Percentiles rank a stretch among this genome's conserved stretches.
These are phyloP conservation scores for Zygosaccharomyces lentus DNA, from an alignment of 805 yeast genomes.

Conservation along the genomic window DNA sequence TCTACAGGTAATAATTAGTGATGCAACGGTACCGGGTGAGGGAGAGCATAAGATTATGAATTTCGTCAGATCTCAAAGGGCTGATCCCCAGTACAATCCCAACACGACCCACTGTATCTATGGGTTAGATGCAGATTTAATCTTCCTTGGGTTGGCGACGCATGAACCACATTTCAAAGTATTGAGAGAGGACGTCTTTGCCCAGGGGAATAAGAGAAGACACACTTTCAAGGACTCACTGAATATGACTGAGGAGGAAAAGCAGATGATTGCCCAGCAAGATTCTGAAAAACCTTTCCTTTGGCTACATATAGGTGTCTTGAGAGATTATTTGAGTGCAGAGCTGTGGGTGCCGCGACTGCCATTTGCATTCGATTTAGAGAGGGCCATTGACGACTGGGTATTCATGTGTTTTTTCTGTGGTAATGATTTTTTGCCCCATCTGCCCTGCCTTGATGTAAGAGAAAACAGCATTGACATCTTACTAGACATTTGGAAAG, in stretches of 20 bases:
- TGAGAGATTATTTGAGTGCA: conserved; percentile 81
- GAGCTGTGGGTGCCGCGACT: conserved; percentile 71
- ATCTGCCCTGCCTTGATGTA: conserved; percentile 88
- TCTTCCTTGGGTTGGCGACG: conserved; percentile 91
- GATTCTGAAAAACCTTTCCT: conserved; percentile 71
- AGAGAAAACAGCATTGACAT: conserved; percentile 90
- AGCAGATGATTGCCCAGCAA: conserved; percentile 33
- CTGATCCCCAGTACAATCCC: conserved; percentile 82
- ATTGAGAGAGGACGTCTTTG: conserved; percentile 93
- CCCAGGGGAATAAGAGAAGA: conserved; percentile 51
- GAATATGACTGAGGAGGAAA: conserved; percentile 58
- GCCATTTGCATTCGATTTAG: conserved; percentile 77
- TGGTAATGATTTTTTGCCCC: conserved; percentile 98
- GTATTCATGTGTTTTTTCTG: conserved; percentile 97
- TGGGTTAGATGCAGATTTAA: conserved; percentile 96
- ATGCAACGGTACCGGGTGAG: conserved; percentile 97
- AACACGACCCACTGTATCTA: conserved; percentile 94
- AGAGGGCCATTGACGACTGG: conserved; percentile 98
- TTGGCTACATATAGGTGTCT: conserved; percentile 85
- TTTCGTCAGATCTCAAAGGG: conserved; percentile 84
- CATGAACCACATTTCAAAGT: conserved; percentile 97
- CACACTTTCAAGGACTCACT: conserved; percentile 29
- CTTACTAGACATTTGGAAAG: conserved; percentile 79
- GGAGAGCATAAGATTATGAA: conserved; percentile 99
- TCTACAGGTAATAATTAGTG: conserved; percentile 85